A percentile compares a stretch with the other conserved stretches of the same genome.
Evolutionary conservation across 192 early-diverging fungal genomes (phyloP).

Genomic region (Backusella morwellensis): DNA sequence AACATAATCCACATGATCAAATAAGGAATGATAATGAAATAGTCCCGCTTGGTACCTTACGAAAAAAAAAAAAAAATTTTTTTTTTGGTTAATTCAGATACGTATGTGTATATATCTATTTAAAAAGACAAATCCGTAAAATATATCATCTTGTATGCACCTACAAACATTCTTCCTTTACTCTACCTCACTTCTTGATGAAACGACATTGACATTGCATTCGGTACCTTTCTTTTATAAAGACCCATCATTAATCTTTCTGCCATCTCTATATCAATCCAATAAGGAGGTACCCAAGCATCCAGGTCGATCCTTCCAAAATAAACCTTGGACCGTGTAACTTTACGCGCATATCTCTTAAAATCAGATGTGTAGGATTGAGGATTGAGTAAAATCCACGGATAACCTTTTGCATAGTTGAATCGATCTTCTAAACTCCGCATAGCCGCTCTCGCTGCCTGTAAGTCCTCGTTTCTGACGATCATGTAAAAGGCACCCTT

Average conservation of each 20-base stretch:
- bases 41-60: slow-evolving; percentile 64
- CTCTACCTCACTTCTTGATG: slow-evolving; percentile 63
- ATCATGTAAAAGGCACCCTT: slow-evolving; percentile 75
- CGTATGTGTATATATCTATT: background rate
- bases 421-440: slow-evolving; percentile 77
- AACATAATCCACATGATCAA: slow-evolving; percentile 70
- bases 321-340: slow-evolving; percentile 55
- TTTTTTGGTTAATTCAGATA: background rate
- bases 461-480: slow-evolving; percentile 68
- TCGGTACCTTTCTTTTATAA: slow-evolving; percentile 37
- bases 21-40: slow-evolving; percentile 70
- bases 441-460: slow-evolving; percentile 56
- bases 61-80: background rate
- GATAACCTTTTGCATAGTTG: slow-evolving; percentile 71
- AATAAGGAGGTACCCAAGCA: slow-evolving; percentile 63
- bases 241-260: slow-evolving; percentile 39
- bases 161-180: background rate
- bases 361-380: slow-evolving; percentile 69
- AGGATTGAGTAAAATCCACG: slow-evolving; percentile 86
- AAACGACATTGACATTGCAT: slow-evolving; percentile 50
- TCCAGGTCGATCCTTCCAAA: slow-evolving; percentile 55
- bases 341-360: slow-evolving; percentile 42
- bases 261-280: slow-evolving; percentile 55
- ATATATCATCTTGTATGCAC: background rate
- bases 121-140: background rate